Evolutionary conservation across 202 grass and related monocot genomes (phyloP).

Genomic region (Hordeum pubiflorum): DNA sequence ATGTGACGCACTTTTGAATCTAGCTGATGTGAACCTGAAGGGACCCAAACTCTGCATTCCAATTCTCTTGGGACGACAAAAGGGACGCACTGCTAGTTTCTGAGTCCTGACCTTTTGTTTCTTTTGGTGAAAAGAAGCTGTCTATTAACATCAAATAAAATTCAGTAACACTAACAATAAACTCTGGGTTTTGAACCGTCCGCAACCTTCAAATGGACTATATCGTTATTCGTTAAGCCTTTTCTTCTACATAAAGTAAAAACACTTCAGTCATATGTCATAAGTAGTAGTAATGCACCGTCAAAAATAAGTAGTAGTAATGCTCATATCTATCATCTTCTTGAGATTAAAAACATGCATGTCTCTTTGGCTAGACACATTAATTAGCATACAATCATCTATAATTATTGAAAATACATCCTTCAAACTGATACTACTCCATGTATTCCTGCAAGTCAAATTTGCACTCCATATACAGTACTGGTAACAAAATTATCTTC

Average conservation of each 20-base stretch:
- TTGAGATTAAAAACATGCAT: not conserved
- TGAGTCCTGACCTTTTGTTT: not conserved
- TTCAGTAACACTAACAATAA: not conserved
- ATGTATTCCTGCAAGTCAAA: not conserved
- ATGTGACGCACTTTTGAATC: not conserved
- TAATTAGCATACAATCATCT: not conserved
- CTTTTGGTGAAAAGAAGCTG: not conserved
- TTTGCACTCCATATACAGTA: not conserved
- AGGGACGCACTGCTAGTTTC: not conserved
- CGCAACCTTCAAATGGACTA: not conserved
- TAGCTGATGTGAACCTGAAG: constrained; percentile 11
- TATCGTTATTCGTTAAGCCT: not conserved
- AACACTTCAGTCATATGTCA: not conserved
- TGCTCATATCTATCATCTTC: not conserved
- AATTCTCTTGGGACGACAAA: constrained; percentile 6
- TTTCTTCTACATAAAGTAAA: not conserved
- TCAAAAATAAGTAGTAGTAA: not conserved
- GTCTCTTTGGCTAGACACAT: not conserved
- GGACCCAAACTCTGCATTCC: constrained; percentile 5
- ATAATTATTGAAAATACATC: not conserved
- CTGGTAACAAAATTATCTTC: not conserved
- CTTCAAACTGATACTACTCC: not conserved
- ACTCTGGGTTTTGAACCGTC: not conserved
- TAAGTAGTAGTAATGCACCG: not conserved
- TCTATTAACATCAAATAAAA: not conserved